These are phyloP conservation scores for Ampelocalamus luodianensis DNA, from an alignment of 176 grass and related monocot genomes.

Conservation along the genomic window DNA sequence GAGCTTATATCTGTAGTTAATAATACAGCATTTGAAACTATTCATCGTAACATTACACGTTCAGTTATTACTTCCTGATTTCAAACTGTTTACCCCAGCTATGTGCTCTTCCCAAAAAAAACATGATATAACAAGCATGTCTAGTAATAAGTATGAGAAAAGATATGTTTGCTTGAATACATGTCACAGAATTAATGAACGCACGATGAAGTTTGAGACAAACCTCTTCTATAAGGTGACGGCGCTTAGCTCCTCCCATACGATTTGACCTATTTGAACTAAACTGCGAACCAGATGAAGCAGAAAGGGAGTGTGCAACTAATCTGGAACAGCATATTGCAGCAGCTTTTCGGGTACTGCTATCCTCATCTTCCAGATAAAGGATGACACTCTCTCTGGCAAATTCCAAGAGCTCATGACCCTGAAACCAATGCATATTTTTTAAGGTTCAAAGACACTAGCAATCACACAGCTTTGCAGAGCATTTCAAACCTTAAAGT, in stretches of 20 bases:
- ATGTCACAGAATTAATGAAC: slow-evolving; percentile 10
- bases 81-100: background rate
- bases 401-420: slow-evolving; percentile 95
- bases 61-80: slow-evolving; percentile 21
- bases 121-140: background rate
- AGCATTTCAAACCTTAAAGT: slow-evolving; percentile 80
- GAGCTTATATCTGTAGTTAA: slow-evolving; percentile 1
- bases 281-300: slow-evolving; percentile 66
- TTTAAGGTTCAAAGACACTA: slow-evolving; percentile 17
- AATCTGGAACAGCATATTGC: slow-evolving; percentile 90
- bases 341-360: slow-evolving; percentile 81
- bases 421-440: slow-evolving; percentile 68
- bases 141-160: background rate
- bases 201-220: slow-evolving; percentile 1
- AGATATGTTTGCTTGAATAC: background rate
- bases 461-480: slow-evolving; percentile 12
- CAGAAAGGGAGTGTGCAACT: slow-evolving; percentile 84
- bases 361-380: slow-evolving; percentile 96
- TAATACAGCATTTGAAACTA: background rate
- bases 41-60: background rate
- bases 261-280: slow-evolving; percentile 76
- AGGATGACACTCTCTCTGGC: slow-evolving; percentile 82
- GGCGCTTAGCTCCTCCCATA: slow-evolving; percentile 78
- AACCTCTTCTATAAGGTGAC: slow-evolving; percentile 91
- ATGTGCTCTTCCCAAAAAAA: background rate